These are phyloP conservation scores for Fusarium globosum DNA, from an alignment of 2,329 filamentous ascomycete species.

Conservation along the genomic window DNA sequence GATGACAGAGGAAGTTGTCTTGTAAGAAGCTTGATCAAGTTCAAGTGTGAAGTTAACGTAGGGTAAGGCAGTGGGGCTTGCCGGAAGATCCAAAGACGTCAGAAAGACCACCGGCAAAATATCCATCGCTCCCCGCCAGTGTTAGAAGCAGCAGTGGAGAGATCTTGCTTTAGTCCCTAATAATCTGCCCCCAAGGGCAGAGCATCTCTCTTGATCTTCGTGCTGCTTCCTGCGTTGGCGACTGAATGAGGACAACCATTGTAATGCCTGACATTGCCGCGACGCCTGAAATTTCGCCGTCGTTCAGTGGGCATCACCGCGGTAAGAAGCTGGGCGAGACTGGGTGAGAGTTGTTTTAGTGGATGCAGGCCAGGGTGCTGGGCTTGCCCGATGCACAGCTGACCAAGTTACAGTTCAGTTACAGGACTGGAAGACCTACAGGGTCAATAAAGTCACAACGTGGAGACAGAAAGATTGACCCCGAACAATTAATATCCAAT, in stretches of 20 bases:
- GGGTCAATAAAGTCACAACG: not conserved
- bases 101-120: not conserved
- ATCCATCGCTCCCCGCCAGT: not conserved
- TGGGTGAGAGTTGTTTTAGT: not conserved
- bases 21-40: no score
- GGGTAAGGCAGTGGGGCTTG: no score
- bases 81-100: no score
- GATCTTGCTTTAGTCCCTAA: not conserved
- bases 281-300: no score
- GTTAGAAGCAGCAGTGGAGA: not conserved
- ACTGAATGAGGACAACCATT: not conserved
- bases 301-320: no score
- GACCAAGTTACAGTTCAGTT: not conserved
- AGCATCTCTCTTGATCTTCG: not conserved
- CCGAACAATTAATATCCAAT: not conserved
- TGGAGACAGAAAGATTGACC: not conserved
- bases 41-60: no score
- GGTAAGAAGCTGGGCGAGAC: no score
- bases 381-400: no score
- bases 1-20: no score
- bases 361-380: accelerated
- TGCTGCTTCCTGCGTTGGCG: not conserved
- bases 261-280: not conserved
- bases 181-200: not conserved
- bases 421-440: not conserved